phyloP scores from a whole-genome alignment of 352 stramenopile genomes.

The Globisporangium viniferum region DNA sequence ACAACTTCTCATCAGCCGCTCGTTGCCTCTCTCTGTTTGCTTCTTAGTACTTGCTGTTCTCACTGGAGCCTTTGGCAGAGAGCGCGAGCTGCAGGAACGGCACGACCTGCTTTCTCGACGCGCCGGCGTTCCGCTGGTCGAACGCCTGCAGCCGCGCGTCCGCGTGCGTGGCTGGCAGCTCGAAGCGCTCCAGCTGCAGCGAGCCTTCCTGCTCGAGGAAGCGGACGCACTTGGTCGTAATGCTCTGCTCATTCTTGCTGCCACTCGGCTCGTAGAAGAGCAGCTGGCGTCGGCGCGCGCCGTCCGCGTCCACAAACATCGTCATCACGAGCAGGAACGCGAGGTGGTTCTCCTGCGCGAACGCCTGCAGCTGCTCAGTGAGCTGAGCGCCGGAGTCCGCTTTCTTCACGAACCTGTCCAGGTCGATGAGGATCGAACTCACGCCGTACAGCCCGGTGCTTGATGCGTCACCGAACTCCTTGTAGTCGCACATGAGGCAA shows the following conservation, averaged over 20 bases:
- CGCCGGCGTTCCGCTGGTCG: constrained; percentile 52
- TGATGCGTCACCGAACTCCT: constrained; percentile 44
- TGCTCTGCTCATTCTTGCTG: constrained; percentile 15
- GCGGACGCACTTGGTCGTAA: constrained; percentile 28
- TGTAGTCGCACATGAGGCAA: constrained; percentile 79
- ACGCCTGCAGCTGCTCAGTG: constrained; percentile 26
- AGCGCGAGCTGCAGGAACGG: constrained; percentile 60
- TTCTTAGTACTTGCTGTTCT: constrained; percentile 4
- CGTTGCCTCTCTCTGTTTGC: background rate
- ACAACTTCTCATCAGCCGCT: background rate
- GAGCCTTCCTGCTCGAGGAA: constrained; percentile 37
- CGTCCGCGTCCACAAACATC: constrained; percentile 45
- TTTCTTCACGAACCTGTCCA: constrained; percentile 53
- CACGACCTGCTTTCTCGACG: constrained; percentile 77
- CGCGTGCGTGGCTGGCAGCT: constrained; percentile 27
- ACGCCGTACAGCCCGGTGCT: constrained; percentile 38
- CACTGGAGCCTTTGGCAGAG: background rate
- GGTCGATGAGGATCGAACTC: constrained; percentile 56
- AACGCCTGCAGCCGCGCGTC: constrained; percentile 41
- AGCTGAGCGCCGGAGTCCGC: constrained; percentile 25
- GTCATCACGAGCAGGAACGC: constrained; percentile 71
- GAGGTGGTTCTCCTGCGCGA: constrained; percentile 45
- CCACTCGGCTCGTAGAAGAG: constrained; percentile 48
- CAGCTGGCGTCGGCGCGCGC: constrained; percentile 48
- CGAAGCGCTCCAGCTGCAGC: constrained; percentile 38